phyloP scores from a whole-genome alignment of 495 filamentous ascomycete genomes.

The Achaetomiella virescens region DNA sequence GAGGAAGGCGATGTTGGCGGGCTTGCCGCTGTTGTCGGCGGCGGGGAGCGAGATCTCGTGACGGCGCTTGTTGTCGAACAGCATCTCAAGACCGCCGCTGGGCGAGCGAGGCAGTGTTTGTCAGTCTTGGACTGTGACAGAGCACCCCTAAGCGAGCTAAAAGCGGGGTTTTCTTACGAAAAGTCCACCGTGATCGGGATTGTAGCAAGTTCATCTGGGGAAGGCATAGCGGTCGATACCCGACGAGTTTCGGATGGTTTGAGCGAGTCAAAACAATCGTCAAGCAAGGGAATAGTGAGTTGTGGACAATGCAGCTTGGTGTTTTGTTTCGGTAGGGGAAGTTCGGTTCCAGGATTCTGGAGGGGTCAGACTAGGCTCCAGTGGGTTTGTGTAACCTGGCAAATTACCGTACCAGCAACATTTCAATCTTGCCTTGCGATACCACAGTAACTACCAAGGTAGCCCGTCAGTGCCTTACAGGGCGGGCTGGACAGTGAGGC shows the following conservation, averaged over 20 bases:
- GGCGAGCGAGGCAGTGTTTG: slow-evolving; percentile 8
- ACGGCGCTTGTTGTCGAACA: slow-evolving; percentile 76
- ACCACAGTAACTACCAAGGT: too few species aligned
- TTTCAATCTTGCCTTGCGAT: too few species aligned
- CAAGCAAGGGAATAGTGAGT: background rate
- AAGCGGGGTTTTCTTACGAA: slow-evolving; percentile 21
- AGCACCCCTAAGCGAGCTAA: background rate
- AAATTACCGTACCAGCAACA: too few species aligned
- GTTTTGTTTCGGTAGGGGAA: background rate
- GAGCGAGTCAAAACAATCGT: background rate
- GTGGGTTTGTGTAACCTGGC: too few species aligned
- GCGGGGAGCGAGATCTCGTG: slow-evolving; percentile 64
- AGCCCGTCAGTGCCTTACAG: too few species aligned
- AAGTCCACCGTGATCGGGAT: slow-evolving; percentile 35
- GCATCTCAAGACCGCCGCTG: slow-evolving; percentile 91
- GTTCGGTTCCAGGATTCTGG: too few species aligned
- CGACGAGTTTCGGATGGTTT: background rate
- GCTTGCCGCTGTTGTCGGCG: slow-evolving; percentile 49
- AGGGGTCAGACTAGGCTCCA: too few species aligned
- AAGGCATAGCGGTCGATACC: slow-evolving; percentile 12
- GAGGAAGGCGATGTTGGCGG: slow-evolving; percentile 67
- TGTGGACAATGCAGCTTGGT: background rate
- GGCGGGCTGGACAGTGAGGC: too few species aligned
- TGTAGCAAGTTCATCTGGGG: slow-evolving; percentile 4
- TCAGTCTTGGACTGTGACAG: slow-evolving; percentile 1